Base-by-base conservation (phyloP, 495 filamentous ascomycete genomes). In the Penicillium daleae region DNA sequence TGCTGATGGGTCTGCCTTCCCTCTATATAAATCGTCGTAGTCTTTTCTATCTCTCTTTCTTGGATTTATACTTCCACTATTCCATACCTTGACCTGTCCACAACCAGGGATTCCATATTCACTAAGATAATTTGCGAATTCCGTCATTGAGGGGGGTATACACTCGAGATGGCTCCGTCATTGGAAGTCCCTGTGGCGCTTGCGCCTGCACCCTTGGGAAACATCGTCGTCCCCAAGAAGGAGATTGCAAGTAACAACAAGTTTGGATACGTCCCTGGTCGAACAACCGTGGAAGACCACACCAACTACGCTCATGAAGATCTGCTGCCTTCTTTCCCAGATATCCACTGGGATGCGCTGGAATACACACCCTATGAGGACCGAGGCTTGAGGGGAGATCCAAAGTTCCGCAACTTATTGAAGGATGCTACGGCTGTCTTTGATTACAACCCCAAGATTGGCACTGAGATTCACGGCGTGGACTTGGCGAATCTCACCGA, bases 391-490 rank as follows among this genome's bases (percentile, higher is more conserved):
- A 72, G 80, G 33, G 70, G 86, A 37, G 79, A 87, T 59, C 79
- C 83, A 6, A 71, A 81, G 19, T 87, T 86, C 72, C 71, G 75
- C 37, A 78, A 84, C 56, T 73, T 86, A 22, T 74, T 85, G 44
- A 71, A 67, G 48, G 75, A 79, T 31, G 83, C 83, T 26, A 82
- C 80, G 0, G 78, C 80, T 35, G 77, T 88, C 27, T 82, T 84
- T 67, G 86, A 89, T 66, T 83, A 86, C 60, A 90, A 83, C 6
- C 88, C 88, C 17, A 86, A 87, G 49, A 87, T 91, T 62, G 89
- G 90, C 57, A 92, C 89, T 0, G 90, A 92, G 67, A 76, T 93
- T 61, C 79, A 84, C 49, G 90, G 90, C 1, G 77, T 92, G 10
- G 83, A 91, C 65, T 85, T 93, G 10, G 82, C 85, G 12, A 81